These are phyloP conservation scores for Takashimella koratensis DNA, from an alignment of 1,284 basidiomycete genomes.

Conservation along the genomic window DNA sequence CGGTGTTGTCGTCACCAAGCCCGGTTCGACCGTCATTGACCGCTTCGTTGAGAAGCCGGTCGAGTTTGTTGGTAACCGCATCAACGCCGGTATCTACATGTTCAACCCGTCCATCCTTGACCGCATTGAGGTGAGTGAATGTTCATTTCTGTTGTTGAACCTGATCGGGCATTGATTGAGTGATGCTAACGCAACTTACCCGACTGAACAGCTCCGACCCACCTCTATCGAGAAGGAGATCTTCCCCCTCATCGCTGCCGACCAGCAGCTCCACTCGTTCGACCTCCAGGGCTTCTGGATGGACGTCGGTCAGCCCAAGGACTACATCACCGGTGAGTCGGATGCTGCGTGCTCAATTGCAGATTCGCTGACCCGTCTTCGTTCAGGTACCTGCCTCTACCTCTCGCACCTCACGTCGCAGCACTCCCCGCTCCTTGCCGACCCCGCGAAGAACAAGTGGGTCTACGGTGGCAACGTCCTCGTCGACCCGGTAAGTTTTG, in stretches of 20 bases:
- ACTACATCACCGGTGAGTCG: constrained; percentile 47
- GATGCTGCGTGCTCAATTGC: neutral
- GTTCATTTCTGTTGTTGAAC: too few species aligned
- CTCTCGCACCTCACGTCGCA: constrained; percentile 52
- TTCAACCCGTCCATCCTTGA: constrained; percentile 55
- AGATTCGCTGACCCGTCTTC: neutral
- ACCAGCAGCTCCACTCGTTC: constrained; percentile 54
- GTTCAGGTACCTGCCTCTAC: constrained; percentile 53
- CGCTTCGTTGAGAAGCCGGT: constrained; percentile 58
- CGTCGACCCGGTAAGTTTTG: constrained; percentile 48
- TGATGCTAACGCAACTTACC: too few species aligned
- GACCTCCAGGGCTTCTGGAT: constrained; percentile 57
- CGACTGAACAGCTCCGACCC: constrained; percentile 46
- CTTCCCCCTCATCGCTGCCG: constrained; percentile 54
- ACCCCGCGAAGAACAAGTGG: constrained; percentile 52
- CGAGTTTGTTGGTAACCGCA: constrained; percentile 56
- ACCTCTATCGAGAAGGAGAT: constrained; percentile 57
- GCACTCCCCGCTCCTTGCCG: constrained; percentile 50
- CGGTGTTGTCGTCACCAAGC: constrained; percentile 55
- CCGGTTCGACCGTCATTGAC: constrained; percentile 53
- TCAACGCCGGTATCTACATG: constrained; percentile 58
- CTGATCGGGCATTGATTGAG: too few species aligned
- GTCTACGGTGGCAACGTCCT: constrained; percentile 54
- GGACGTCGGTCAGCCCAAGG: constrained; percentile 57
- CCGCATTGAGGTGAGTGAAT: constrained; percentile 53